phyloP scores from a whole-genome alignment of 2,329 filamentous ascomycete species.

The Sarocladiaceae sp. region DNA sequence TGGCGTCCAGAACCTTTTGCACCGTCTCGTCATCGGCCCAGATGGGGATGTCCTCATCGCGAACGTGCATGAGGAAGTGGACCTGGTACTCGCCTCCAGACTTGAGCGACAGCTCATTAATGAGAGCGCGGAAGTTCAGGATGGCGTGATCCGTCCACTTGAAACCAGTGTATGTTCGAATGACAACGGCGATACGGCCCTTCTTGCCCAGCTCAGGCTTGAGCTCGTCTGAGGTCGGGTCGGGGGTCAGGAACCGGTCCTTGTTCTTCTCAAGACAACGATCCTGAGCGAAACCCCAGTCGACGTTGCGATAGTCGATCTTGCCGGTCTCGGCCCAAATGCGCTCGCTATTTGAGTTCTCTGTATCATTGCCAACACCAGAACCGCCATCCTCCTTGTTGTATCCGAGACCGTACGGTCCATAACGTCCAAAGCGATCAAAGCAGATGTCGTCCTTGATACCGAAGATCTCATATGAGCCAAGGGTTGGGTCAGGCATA shows the following conservation, averaged over 20 bases:
- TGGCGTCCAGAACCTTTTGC: slow-evolving; percentile 62
- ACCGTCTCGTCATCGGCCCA: slow-evolving; percentile 76
- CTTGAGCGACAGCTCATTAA: slow-evolving; percentile 71
- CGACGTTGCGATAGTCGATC: slow-evolving; percentile 51
- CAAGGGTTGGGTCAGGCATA: slow-evolving; percentile 73
- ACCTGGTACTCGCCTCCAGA: slow-evolving; percentile 80
- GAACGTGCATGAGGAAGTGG: slow-evolving; percentile 82
- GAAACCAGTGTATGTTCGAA: slow-evolving; percentile 78
- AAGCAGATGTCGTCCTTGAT: slow-evolving; percentile 78
- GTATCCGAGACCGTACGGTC: slow-evolving; percentile 85
- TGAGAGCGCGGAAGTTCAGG: slow-evolving; percentile 75
- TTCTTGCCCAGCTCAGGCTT: slow-evolving; percentile 32
- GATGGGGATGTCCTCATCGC: slow-evolving; percentile 72
- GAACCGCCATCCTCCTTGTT: slow-evolving; percentile 66
- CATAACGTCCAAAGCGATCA: slow-evolving; percentile 79
- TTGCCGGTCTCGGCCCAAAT: slow-evolving; percentile 52
- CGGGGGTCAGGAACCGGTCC: slow-evolving; percentile 48
- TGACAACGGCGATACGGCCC: slow-evolving; percentile 67
- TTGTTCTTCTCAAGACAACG: slow-evolving; percentile 57
- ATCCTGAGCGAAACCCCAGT: slow-evolving; percentile 52
- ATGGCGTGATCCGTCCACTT: slow-evolving; percentile 73
- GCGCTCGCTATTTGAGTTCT: slow-evolving; percentile 60
- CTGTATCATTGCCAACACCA: slow-evolving; percentile 67
- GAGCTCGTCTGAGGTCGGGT: slow-evolving; percentile 33
- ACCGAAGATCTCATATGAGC: slow-evolving; percentile 71